phyloP scores from a whole-genome alignment of 306 rosid genomes.

The Comarum palustre region DNA sequence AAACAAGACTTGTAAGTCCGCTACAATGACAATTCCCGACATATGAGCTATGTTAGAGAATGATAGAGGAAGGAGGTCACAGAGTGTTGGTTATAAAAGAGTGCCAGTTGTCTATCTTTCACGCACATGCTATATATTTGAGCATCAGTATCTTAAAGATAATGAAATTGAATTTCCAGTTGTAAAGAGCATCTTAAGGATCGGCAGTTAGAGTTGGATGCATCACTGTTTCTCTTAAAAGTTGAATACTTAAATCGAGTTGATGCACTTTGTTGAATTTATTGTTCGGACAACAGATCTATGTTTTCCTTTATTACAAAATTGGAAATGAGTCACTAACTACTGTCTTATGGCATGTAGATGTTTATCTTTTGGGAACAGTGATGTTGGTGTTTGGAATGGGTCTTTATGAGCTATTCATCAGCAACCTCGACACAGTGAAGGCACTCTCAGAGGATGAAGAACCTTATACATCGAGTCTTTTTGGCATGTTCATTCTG shows the following conservation, averaged over 20 bases:
- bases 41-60: neutral
- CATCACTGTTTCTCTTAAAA: neutral
- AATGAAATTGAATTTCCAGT: neutral
- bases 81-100: neutral
- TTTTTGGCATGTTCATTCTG: slow-evolving; percentile 74
- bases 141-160: neutral
- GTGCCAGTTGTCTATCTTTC: neutral
- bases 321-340: slow-evolving; percentile 10
- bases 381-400: slow-evolving; percentile 97
- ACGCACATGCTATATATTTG: neutral
- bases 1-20: neutral
- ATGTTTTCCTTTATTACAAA: neutral
- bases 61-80: neutral
- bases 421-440: slow-evolving; percentile 66
- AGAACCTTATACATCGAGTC: slow-evolving; percentile 50
- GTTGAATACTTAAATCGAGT: neutral
- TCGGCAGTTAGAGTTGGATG: neutral
- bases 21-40: neutral
- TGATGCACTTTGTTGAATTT: neutral
- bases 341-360: slow-evolving; percentile 38
- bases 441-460: slow-evolving; percentile 40
- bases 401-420: slow-evolving; percentile 93
- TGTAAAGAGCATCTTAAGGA: neutral
- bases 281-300: neutral
- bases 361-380: slow-evolving; percentile 91